These are phyloP conservation scores for Phlebiopsis gigantea DNA, from an alignment of 768 basidiomycete genomes.

Conservation along the genomic window DNA sequence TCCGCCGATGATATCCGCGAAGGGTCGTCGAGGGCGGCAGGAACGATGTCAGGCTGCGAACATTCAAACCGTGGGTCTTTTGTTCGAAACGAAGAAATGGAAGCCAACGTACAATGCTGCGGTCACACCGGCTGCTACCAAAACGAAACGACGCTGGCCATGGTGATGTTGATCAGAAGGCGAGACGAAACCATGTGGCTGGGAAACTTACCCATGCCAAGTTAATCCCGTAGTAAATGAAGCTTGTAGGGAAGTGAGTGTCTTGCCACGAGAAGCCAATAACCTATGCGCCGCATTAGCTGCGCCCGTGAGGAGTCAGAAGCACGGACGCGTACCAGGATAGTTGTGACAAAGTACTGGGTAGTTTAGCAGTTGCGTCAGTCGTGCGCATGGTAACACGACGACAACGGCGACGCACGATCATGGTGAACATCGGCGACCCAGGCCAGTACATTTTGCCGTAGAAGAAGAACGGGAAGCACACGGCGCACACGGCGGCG, in stretches of 20 bases:
- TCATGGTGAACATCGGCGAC: conserved; percentile 64
- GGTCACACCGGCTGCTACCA: conserved; percentile 66
- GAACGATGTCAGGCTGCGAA: conserved; percentile 44
- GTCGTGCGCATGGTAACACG: neutral
- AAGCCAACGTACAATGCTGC: conserved; percentile 61
- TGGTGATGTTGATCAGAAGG: neutral
- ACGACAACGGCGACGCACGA: conserved; percentile 22
- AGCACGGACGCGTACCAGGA: conserved; percentile 41
- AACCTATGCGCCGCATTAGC: conserved; percentile 37
- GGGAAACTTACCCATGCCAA: conserved; percentile 64
- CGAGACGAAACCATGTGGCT: neutral
- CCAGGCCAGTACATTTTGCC: conserved; percentile 71
- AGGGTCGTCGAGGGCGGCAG: conserved; percentile 74
- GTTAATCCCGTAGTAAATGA: conserved; percentile 52
- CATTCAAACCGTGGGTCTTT: neutral
- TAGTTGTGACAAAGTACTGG: conserved; percentile 52
- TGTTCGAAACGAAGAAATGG: neutral
- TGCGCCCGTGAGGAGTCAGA: neutral
- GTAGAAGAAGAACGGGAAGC: conserved; percentile 70
- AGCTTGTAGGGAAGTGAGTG: conserved; percentile 37
- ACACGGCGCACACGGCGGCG: conserved; percentile 59
- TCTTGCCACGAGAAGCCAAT: conserved; percentile 74
- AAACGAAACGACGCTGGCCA: conserved; percentile 55
- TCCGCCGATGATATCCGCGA: conserved; percentile 64
- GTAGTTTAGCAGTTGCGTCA: neutral